phyloP scores from a whole-genome alignment of 2,329 filamentous ascomycete species.

The Polytolypa hystricis region DNA sequence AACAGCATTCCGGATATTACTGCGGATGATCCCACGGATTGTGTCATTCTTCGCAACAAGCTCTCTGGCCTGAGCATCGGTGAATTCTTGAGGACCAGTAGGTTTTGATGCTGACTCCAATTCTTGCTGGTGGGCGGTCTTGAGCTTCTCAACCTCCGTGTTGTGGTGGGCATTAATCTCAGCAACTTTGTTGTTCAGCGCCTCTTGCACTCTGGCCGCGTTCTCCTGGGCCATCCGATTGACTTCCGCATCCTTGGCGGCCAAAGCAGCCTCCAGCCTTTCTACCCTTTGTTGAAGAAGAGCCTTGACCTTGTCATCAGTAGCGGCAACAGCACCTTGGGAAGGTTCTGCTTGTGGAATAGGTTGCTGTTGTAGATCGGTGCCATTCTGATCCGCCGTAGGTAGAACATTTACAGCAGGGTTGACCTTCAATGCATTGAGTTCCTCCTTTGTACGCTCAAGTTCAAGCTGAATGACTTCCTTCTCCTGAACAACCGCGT shows the following conservation, averaged over 20 bases:
- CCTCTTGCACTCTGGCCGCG: slow-evolving; percentile 52
- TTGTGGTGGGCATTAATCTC: slow-evolving; percentile 42
- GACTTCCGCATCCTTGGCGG: slow-evolving; percentile 40
- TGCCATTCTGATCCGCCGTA: slow-evolving; percentile 39
- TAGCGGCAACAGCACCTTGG: slow-evolving; percentile 13
- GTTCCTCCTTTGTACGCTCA: slow-evolving; percentile 49
- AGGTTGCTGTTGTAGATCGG: slow-evolving; percentile 27
- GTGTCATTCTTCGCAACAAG: slow-evolving; percentile 40
- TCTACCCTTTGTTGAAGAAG: slow-evolving; percentile 53
- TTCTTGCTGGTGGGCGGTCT: slow-evolving; percentile 35
- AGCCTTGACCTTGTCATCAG: slow-evolving; percentile 48
- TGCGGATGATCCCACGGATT: slow-evolving; percentile 40
- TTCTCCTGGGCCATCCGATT: slow-evolving; percentile 39
- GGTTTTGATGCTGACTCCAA: slow-evolving; percentile 24
- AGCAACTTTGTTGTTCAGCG: slow-evolving; percentile 56
- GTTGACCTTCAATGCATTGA: slow-evolving; percentile 30
- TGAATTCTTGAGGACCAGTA: slow-evolving; percentile 31
- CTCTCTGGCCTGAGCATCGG: slow-evolving; percentile 40
- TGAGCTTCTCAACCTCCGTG: slow-evolving; percentile 39
- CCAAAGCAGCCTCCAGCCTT: slow-evolving; percentile 40
- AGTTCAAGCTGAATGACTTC: slow-evolving; percentile 58
- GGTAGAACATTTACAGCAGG: slow-evolving; percentile 39
- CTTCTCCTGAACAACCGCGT: slow-evolving; percentile 49
- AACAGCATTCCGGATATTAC: slow-evolving; percentile 46
- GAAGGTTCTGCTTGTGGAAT: slow-evolving; percentile 16